A percentile compares a stretch with the other conserved stretches of the same genome.
Conservation (phyloP, 2,329 filamentous ascomycete genomes). For the Fusarium euwallaceae region DNA sequence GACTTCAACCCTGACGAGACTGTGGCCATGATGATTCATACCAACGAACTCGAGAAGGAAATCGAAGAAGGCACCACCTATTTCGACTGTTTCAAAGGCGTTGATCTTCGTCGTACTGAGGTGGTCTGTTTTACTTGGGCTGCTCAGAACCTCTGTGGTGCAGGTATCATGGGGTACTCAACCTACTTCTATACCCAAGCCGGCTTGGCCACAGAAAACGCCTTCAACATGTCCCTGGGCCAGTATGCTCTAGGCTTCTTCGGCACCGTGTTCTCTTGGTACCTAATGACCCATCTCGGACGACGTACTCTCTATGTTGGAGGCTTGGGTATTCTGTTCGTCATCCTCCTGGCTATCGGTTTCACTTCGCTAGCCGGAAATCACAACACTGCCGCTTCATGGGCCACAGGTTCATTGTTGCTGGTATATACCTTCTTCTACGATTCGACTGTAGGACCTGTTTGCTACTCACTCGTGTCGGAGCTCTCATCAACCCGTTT, state of each 20-base stretch:
- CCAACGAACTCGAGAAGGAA: background rate
- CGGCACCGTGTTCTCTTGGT: background rate
- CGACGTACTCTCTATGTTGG: slow-evolving; percentile 28
- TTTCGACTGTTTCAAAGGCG: slow-evolving; percentile 60
- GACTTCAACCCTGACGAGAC: background rate
- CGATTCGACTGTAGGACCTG: slow-evolving; percentile 56
- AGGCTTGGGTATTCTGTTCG: slow-evolving; percentile 62
- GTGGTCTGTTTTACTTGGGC: slow-evolving; percentile 53
- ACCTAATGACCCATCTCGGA: slow-evolving; percentile 10
- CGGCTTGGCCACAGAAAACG: background rate
- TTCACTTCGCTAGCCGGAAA: slow-evolving; percentile 35
- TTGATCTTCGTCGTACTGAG: slow-evolving; percentile 57
- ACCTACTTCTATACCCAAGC: background rate
- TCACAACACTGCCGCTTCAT: slow-evolving; percentile 56
- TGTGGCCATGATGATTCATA: background rate
- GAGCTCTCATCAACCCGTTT: slow-evolving; percentile 52
- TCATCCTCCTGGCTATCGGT: slow-evolving; percentile 57
- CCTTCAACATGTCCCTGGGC: background rate
- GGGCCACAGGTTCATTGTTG: slow-evolving; percentile 59
- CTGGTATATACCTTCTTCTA: slow-evolving; percentile 58
- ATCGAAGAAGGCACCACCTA: slow-evolving; percentile 47
- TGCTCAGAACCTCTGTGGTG: background rate
- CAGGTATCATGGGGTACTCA: background rate
- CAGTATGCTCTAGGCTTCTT: background rate
- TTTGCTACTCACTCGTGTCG: slow-evolving; percentile 78